Conservation (phyloP, 441 rosid genomes). For the Populus hybrid region DNA sequence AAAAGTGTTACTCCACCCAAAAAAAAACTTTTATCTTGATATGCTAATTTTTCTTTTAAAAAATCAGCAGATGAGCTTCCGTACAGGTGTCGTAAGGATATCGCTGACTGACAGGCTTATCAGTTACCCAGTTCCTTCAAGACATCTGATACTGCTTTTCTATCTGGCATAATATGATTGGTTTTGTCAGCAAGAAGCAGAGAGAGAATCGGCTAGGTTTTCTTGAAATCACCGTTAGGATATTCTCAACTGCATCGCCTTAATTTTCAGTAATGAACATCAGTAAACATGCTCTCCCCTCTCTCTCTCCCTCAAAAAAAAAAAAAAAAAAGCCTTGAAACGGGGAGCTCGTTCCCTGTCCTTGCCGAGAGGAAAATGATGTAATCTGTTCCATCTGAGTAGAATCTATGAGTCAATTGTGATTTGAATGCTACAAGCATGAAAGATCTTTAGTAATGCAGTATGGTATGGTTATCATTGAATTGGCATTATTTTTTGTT, state of each 20-base stretch:
- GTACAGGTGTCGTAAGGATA: not conserved
- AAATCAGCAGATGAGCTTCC: not conserved
- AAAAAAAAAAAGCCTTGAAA: too few relatives aligned
- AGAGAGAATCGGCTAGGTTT: not conserved
- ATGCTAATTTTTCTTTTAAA: not conserved
- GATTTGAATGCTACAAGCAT: not conserved
- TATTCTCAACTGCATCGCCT: not conserved
- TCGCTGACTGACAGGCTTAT: not conserved
- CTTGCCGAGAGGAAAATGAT: not conserved
- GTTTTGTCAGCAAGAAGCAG: slow-evolving; percentile 5
- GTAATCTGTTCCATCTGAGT: not conserved
- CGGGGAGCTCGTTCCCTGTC: not conserved
- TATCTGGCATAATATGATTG: slow-evolving; percentile 26
- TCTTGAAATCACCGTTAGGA: not conserved
- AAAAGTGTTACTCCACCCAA: too few relatives aligned
- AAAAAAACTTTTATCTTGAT: too few relatives aligned
- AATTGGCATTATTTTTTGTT: too few relatives aligned
- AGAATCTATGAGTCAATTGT: not conserved
- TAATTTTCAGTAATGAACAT: too few relatives aligned
- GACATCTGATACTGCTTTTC: not conserved
- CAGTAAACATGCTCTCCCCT: too few relatives aligned
- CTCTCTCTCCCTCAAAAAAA: too few relatives aligned
- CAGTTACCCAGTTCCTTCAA: not conserved
- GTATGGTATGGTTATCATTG: too few relatives aligned
- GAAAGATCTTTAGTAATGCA: too few relatives aligned